Conservation (phyloP, 257 asterid genomes). For the Solanum pennellii region DNA sequence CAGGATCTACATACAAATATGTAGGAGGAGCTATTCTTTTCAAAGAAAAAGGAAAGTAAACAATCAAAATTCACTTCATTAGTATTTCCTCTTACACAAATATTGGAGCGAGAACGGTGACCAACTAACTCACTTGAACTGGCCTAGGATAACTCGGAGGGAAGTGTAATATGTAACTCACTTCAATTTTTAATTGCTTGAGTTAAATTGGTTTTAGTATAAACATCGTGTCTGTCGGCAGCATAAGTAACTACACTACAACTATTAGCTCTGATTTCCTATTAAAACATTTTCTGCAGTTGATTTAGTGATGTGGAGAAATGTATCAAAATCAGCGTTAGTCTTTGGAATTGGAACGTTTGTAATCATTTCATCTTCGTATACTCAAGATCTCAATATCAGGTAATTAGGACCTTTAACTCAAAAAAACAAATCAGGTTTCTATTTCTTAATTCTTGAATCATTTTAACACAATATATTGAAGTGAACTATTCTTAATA, state of each 20-base stretch:
- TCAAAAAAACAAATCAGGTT: not conserved
- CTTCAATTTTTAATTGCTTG: not conserved
- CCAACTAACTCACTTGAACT: not conserved
- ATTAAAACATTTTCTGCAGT: slow-evolving; percentile 21
- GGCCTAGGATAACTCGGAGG: not conserved
- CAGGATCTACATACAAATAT: not conserved
- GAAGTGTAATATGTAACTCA: not conserved
- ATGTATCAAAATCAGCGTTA: slow-evolving; percentile 66
- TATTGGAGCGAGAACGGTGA: not conserved
- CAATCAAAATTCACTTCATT: not conserved
- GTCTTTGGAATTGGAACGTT: slow-evolving; percentile 80
- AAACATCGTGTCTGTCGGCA: not conserved
- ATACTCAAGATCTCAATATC: slow-evolving; percentile 60
- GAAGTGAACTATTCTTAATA: not conserved
- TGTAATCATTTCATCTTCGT: slow-evolving; percentile 65
- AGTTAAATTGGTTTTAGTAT: not conserved
- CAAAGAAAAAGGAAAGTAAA: not conserved
- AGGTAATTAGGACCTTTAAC: slow-evolving; percentile 25
- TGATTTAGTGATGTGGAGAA: slow-evolving; percentile 84
- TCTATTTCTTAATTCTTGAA: not conserved
- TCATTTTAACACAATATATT: not conserved
- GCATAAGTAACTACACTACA: not conserved
- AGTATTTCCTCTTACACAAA: not conserved
- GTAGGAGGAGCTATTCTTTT: not conserved
- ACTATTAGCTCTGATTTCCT: not conserved